Percentiles rank a stretch among this genome's conserved stretches.
These are phyloP conservation scores for Trypanosoma scelopori DNA, from an alignment of 208 protist genomes.

Conservation along the genomic window DNA sequence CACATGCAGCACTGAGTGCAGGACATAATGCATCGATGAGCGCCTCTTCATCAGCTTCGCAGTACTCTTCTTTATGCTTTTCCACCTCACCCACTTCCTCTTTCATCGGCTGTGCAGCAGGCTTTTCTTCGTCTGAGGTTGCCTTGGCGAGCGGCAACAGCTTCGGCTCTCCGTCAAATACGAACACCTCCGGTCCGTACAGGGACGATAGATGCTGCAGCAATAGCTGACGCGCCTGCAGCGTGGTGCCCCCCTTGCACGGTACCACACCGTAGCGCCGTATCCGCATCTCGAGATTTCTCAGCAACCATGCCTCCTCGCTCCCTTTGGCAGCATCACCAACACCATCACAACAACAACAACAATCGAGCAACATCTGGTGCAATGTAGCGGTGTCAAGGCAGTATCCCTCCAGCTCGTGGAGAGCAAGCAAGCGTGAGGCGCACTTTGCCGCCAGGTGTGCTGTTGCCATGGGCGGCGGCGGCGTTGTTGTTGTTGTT, in stretches of 20 bases:
- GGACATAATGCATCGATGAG: too few species aligned
- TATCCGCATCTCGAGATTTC: conserved; percentile 25
- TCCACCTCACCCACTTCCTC: background rate
- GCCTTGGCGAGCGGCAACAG: background rate
- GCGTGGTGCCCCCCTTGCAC: background rate
- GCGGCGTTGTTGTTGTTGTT: too few species aligned
- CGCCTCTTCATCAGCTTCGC: background rate
- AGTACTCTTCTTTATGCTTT: background rate
- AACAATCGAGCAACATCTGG: conserved; percentile 1
- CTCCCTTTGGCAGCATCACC: background rate
- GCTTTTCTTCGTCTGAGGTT: background rate
- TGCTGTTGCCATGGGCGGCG: conserved; percentile 2
- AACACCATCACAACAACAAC: background rate
- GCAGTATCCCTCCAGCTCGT: conserved; percentile 1
- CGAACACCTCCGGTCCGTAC: conserved; percentile 20
- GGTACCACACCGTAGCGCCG: conserved; percentile 14
- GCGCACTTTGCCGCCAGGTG: conserved; percentile 17
- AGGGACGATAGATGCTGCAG: conserved; percentile 8
- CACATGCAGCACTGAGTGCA: background rate
- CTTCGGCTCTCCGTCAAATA: background rate
- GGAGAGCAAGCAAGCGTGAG: conserved; percentile 2
- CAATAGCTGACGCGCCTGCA: background rate
- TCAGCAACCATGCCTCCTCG: conserved; percentile 7
- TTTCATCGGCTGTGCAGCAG: background rate
- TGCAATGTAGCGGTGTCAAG: conserved; percentile 3